Conservation (phyloP, 352 stramenopile genomes). For the Pilasporangium apinafurcum region DNA sequence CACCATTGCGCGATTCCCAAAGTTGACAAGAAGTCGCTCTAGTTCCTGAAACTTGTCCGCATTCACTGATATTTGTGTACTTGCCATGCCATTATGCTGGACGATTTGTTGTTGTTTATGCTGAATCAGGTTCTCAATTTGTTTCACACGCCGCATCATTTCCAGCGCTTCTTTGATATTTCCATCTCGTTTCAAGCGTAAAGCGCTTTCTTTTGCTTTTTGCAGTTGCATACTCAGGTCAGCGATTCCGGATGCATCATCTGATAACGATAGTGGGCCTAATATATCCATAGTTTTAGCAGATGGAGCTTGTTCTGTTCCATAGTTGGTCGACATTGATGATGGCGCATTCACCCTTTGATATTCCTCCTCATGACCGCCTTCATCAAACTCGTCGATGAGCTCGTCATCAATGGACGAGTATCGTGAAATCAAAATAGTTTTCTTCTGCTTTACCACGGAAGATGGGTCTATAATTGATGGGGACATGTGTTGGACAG, state of each 20-base stretch:
- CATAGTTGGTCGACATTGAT: not conserved
- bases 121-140: slow-evolving; percentile 55
- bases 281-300: not conserved
- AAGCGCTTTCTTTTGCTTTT: slow-evolving; percentile 26
- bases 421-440: not conserved
- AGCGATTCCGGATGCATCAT: slow-evolving; percentile 10
- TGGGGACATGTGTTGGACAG: not conserved
- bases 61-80: no score
- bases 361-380: slow-evolving; percentile 27
- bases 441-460: not conserved
- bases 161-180: slow-evolving; percentile 53
- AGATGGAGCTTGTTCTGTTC: not conserved
- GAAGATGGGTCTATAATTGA: not conserved
- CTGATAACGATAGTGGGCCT: not conserved
- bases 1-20: slow-evolving; percentile 44
- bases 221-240: slow-evolving; percentile 39
- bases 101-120: slow-evolving; percentile 23
- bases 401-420: slow-evolving; percentile 45
- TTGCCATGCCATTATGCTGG: slow-evolving; percentile 13
- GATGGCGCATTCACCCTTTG: not conserved
- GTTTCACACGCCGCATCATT: slow-evolving; percentile 61
- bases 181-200: slow-evolving; percentile 50
- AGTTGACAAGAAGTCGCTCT: slow-evolving; percentile 57
- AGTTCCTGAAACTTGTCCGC: slow-evolving; percentile 44
- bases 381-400: slow-evolving; percentile 66